Evolutionary conservation across 2,329 filamentous ascomycete species (phyloP), one percentile per base, ranked within the genome.

Genomic region (Botrytis tulipae): DNA sequence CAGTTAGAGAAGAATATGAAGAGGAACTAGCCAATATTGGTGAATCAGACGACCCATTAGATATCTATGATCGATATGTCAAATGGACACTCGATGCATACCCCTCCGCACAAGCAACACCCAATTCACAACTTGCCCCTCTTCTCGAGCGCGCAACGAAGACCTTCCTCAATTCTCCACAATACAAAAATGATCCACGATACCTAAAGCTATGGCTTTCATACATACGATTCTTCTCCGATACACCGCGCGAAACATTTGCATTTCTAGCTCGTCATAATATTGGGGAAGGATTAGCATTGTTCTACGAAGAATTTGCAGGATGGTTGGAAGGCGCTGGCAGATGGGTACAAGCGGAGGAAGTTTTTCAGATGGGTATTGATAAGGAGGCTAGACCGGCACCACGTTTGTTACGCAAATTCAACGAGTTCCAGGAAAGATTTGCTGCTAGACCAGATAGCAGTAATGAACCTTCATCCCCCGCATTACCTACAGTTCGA

Each of bases 281-380:
- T 76, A 93, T 99, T 74, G 96, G 95, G 75, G 94, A 98, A 80
- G 86, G 87, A 0, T 87, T 99, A 4, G 96, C 96, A 2, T 85
- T 98, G 5, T 99, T 94, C 82, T 99, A 99, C 83, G 96, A 99
- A 82, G 96, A 98, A 80, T 99, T 97, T 81, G 95, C 96, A 1
- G 92, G 90, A 1, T 98, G 95, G 93, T 86, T 99, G 10, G 96
- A 99, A 84, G 87, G 89, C 51, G 92, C 91, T 10, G 92, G 90
- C 22, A 87, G 95, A 76, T 98, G 94, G 92, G 88, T 86, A 35
- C 96, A 99, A 82, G 95, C 96, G 0, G 94, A 97, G 78, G 96
- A 99, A 82, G 93, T 99, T 0, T 98, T 97, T 82, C 91, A 91
- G 78, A 85, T 97, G 76, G 96, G 96, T 2, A 92, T 99, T 71